These are phyloP conservation scores for Discostella stelligera DNA, from an alignment of 352 stramenopile species.

Conservation along the genomic window DNA sequence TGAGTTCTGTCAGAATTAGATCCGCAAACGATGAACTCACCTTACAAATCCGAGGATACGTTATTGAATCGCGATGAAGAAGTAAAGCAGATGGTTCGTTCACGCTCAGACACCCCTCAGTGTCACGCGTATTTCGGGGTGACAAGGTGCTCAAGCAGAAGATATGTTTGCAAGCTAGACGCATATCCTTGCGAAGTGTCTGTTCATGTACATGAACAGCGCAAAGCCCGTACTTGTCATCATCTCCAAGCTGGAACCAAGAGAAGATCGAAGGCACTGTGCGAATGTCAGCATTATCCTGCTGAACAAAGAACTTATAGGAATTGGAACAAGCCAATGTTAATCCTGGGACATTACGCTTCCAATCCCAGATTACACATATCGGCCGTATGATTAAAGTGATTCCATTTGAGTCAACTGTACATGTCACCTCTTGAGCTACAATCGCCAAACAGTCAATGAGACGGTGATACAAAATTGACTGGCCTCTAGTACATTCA, in stretches of 20 bases:
- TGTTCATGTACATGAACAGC: slow-evolving; percentile 43
- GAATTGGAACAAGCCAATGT: slow-evolving; percentile 20
- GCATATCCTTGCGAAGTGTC: slow-evolving; percentile 1
- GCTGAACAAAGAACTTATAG: neutral
- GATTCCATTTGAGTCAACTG: slow-evolving; percentile 1
- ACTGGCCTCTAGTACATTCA: slow-evolving; percentile 28
- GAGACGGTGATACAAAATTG: slow-evolving; percentile 33
- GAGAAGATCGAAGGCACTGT: slow-evolving; percentile 24
- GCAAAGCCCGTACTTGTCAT: slow-evolving; percentile 26
- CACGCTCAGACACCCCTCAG: slow-evolving; percentile 18
- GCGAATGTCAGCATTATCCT: slow-evolving; percentile 7
- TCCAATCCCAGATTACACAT: slow-evolving; percentile 54
- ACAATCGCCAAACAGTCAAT: slow-evolving; percentile 40
- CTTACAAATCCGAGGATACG: slow-evolving; percentile 31
- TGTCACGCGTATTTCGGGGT: slow-evolving; percentile 4
- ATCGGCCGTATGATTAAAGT: slow-evolving; percentile 23
- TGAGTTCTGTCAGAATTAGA: neutral
- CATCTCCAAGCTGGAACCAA: slow-evolving; percentile 35
- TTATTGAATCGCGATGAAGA: slow-evolving; percentile 33
- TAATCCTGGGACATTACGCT: slow-evolving; percentile 38
- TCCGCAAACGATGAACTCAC: slow-evolving; percentile 18
- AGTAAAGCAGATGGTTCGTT: slow-evolving; percentile 38
- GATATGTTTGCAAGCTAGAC: slow-evolving; percentile 38
- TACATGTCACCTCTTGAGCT: slow-evolving; percentile 25
- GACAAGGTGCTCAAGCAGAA: slow-evolving; percentile 45